Evolutionary conservation across 352 stramenopile species (phyloP), one percentile per base, ranked within the genome.

Genomic region (Phytophthora pistaciae): DNA sequence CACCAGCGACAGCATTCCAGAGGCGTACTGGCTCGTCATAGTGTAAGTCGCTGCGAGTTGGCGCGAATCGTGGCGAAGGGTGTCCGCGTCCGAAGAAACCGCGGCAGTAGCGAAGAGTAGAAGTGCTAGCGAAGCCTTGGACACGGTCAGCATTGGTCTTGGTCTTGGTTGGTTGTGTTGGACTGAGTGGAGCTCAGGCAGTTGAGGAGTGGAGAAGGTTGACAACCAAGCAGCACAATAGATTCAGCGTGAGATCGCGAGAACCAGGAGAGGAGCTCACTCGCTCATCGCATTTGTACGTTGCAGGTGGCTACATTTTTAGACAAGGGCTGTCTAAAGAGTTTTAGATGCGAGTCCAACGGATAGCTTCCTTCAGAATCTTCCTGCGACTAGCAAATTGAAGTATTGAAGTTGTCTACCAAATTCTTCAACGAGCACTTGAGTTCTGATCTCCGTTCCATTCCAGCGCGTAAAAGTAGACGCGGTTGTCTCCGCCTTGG

Each of bases 1-100:
- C 29, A 87, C 78, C 1, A 36, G 40, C 13, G 46, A 40, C 62
- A 75, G 36, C 68, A 75, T 68, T 9, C n/a, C 25, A 14, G 40
- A 49, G 3, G 54, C 18, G 14, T 75, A 75, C 42, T 66, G 55
- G 7, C 29, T 66, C 14, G 67, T 53, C 14, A 18, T 44, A 5
- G 54, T 33, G n/a, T 66, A 70, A 18, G 46, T 65, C 13, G 38
- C 27, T 4, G 46, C 60, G 0, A 74, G 60, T 23, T 52, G 52
- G 25, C 66, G 66, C 11, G 60, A 38, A 61, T 69, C 60, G 11
- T 57, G 20, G 8, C 60, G 66, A 13, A 74, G 44, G 33, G 69
- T 60, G 42, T 56, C 29, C 25, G 40, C 49, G 52, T 69, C 38
- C 25, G 48, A 48, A 13, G 6, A 52, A 18, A 20, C 53, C 7